Conservation (phyloP, 2,329 filamentous ascomycete genomes). For the Aspergillus latus region DNA sequence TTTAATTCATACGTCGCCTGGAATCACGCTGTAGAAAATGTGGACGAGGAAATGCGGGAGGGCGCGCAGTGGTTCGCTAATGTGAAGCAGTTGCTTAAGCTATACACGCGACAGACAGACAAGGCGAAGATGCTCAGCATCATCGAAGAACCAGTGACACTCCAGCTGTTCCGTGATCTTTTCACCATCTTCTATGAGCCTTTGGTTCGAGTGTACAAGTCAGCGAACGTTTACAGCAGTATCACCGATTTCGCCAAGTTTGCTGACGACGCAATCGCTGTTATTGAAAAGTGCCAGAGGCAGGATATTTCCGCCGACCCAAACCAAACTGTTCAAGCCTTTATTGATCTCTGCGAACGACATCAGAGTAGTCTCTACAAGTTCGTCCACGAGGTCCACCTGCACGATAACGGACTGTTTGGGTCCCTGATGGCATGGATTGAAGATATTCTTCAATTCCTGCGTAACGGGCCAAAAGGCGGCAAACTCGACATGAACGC, state of each 20-base stretch:
- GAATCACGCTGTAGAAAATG: conserved; percentile 88
- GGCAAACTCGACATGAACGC: conserved; percentile 93
- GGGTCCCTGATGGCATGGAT: conserved; percentile 97
- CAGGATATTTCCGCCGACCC: conserved; percentile 90
- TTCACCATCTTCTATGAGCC: conserved; percentile 99
- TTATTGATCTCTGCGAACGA: conserved; percentile 92
- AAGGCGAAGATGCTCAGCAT: conserved; percentile 96
- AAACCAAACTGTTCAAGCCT: conserved; percentile 96
- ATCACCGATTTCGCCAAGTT: conserved; percentile 96
- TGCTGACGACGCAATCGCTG: conserved; percentile 86
- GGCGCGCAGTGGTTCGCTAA: conserved; percentile 91
- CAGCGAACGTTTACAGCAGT: conserved; percentile 94
- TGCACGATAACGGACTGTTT: conserved; percentile 94
- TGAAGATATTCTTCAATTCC: conserved; percentile 89
- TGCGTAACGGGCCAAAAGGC: conserved; percentile 78
- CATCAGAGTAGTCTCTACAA: conserved; percentile 99
- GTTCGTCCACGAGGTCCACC: conserved; percentile 96
- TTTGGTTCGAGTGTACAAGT: conserved; percentile 95
- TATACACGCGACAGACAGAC: conserved; percentile 86
- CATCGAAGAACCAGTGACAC: conserved; percentile 94
- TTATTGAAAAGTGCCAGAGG: conserved; percentile 66
- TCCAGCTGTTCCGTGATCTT: conserved; percentile 92
- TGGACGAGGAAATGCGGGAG: conserved; percentile 80
- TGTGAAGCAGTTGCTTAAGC: conserved; percentile 89
- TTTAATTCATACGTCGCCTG: conserved; percentile 97